Evolutionary conservation across 2,329 filamentous ascomycete species (phyloP), one percentile per base, ranked within the genome.

Genomic region (Xylariomycetidae sp.): DNA sequence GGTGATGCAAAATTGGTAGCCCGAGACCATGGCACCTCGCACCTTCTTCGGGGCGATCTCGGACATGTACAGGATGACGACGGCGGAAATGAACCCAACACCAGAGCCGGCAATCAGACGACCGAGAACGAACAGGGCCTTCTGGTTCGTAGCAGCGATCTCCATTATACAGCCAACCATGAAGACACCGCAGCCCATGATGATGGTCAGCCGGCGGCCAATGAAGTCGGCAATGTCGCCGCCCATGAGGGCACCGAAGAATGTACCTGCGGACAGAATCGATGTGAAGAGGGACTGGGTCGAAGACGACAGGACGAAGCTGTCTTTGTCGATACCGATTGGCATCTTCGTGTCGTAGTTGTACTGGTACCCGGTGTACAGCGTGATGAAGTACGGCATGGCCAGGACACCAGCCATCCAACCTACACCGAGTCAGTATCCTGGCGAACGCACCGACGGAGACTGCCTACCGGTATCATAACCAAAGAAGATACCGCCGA

Each of bases 1-100:
- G 30, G 82, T 86, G 59, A 87, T 80, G 57, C 75, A 83, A 65
- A 86, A 85, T 58, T 86, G 82, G 60, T 87, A 87, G 3, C 79
- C 80, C 2, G 79, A 75, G 8, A 88, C 81, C 39, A 86, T 68
- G 34, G 81, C 79, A 50, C 82, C 82, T 51, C 82, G 77, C 37
- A 85, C 74, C 51, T 76, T 79, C 56, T 67, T 69, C 20, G 76
- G 75, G 19, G 64, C 62, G 40, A 65, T 64, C 47, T 67, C 80
- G 28, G 75, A 79, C 79, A 85, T 84, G 67, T 85, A 83, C 35
- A 82, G 62, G 47, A 82, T 78, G 54, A 82, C 76, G 42, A 79
- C 73, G 42, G 79, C 75, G 3, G 76, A 80, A 39, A 79, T 76
- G 54, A 82, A 81, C 46, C 79, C 79, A 38, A 82, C 76, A 60